These are phyloP conservation scores for Leucaena leucocephala DNA, from an alignment of 306 rosid species.

Conservation along the genomic window DNA sequence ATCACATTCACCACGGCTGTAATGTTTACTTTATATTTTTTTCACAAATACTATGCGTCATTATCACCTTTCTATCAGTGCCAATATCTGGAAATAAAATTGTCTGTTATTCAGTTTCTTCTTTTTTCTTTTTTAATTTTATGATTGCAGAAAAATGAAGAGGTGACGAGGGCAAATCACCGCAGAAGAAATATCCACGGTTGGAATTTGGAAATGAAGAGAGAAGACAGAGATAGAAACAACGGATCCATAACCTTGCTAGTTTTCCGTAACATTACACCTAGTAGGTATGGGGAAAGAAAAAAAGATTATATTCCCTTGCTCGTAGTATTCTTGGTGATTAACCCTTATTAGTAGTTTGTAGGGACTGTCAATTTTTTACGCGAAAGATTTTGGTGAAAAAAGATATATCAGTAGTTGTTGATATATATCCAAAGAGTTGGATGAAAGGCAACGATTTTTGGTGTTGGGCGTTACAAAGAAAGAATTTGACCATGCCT, in stretches of 20 bases:
- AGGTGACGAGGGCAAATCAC: background rate
- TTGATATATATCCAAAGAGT: background rate
- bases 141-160: background rate
- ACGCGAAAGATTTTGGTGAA: too few relatives aligned
- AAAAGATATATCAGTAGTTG: too few relatives aligned
- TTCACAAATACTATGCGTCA: background rate
- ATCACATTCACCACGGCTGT: slow-evolving; percentile 3
- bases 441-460: background rate
- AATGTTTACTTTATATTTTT: background rate
- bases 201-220: slow-evolving; percentile 10
- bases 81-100: background rate
- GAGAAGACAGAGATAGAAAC: background rate
- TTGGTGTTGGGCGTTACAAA: background rate
- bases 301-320: background rate
- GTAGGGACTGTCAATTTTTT: background rate
- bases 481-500: slow-evolving; percentile 2
- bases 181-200: background rate
- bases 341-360: background rate
- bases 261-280: background rate
- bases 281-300: background rate
- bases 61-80: background rate
- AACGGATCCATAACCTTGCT: background rate
- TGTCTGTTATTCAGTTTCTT: background rate
- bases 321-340: background rate
- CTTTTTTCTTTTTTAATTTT: background rate